A percentile compares a stretch with the other conserved stretches of the same genome.
Evolutionary conservation across 2,329 filamentous ascomycete genomes (phyloP).

Genomic region (Apiospora saccharicola): DNA sequence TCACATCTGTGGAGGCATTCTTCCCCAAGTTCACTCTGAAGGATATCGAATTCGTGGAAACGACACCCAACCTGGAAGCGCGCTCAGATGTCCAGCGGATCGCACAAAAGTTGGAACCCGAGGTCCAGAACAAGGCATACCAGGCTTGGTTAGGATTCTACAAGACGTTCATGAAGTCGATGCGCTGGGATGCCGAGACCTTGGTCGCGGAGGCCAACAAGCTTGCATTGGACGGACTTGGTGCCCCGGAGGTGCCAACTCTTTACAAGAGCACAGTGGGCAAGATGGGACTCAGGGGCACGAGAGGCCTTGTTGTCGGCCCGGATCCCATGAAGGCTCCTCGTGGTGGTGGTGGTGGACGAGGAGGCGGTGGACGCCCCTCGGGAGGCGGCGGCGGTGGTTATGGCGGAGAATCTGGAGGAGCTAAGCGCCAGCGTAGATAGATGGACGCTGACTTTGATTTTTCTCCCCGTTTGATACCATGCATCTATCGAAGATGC

Average conservation of each 20-base stretch:
- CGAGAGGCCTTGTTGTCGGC: conserved; percentile 55
- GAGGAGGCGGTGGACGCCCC: conserved; percentile 16
- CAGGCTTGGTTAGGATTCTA: conserved; percentile 64
- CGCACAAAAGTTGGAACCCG: conserved; percentile 52
- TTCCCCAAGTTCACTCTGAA: conserved; percentile 60
- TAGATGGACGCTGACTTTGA: background rate
- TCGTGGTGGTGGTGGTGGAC: conserved; percentile 35
- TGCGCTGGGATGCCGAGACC: conserved; percentile 42
- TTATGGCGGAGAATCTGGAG: background rate
- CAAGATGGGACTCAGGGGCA: conserved; percentile 66
- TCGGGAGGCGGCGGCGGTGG: background rate
- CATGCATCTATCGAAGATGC: conserved; percentile 1
- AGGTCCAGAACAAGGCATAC: conserved; percentile 57
- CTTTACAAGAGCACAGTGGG: conserved; percentile 56
- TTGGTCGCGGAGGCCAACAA: conserved; percentile 60
- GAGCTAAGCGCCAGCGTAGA: conserved; percentile 4
- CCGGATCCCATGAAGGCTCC: conserved; percentile 49
- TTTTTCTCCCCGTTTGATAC: background rate
- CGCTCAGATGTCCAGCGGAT: conserved; percentile 47
- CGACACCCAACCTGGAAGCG: conserved; percentile 54
- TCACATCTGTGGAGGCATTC: conserved; percentile 58
- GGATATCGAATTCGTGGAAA: conserved; percentile 60
- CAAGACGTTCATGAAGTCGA: conserved; percentile 56
- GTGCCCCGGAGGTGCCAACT: conserved; percentile 53
- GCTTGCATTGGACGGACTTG: conserved; percentile 57